These are phyloP conservation scores for Arachnopeziza araneosa DNA, from an alignment of 2,329 filamentous ascomycete species.

Conservation along the genomic window DNA sequence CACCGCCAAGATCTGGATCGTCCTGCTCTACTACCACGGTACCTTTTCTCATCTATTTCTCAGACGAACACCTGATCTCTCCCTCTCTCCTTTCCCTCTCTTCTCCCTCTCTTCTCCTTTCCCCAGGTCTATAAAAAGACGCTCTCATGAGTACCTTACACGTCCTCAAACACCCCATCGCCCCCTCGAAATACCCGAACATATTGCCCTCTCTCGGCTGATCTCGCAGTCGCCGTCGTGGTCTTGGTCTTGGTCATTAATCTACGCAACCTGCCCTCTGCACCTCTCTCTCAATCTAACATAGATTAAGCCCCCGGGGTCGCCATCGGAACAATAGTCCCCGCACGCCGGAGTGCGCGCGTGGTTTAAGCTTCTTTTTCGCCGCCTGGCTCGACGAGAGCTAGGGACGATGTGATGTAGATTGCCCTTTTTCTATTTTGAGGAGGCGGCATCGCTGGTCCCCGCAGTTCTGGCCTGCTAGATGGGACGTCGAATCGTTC, in stretches of 20 bases:
- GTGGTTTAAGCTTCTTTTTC: not conserved
- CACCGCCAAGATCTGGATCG: not conserved
- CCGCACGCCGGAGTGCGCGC: not conserved
- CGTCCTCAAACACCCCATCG: not conserved
- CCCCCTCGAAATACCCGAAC: not conserved
- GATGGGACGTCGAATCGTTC: not conserved
- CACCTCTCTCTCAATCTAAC: too few species aligned
- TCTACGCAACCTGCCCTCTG: not conserved
- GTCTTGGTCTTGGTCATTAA: not conserved
- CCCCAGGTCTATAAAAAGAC: not conserved
- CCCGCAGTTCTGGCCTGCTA: not conserved
- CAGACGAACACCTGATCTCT: not conserved
- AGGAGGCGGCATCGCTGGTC: not conserved
- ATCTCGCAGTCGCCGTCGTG: not conserved
- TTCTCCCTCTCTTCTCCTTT: not conserved
- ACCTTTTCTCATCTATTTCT: not conserved
- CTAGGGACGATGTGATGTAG: not conserved
- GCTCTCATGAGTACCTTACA: not conserved
- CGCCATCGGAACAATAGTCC: not conserved
- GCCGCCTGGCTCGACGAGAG: not conserved
- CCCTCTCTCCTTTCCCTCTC: not conserved
- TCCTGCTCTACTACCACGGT: not conserved
- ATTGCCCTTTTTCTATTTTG: not conserved
- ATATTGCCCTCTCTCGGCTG: not conserved
- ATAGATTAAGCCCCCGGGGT: not conserved